A percentile compares a stretch with the other conserved stretches of the same genome.
These are phyloP conservation scores for Suillus cothurnatus DNA, from an alignment of 768 basidiomycete genomes.

Conservation along the genomic window DNA sequence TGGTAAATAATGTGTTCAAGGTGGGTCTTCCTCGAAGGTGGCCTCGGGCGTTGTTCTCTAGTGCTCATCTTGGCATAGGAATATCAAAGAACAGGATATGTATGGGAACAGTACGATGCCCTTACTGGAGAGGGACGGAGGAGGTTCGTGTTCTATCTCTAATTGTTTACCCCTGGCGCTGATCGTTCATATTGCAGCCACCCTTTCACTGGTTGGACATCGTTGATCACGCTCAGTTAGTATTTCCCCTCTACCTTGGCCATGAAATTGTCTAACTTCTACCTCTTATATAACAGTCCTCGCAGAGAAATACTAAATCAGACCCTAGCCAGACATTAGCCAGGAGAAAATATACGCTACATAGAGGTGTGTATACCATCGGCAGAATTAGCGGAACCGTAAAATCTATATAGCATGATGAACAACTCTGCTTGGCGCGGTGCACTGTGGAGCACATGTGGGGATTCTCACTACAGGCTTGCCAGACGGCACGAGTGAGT, in stretches of 20 bases:
- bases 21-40: slow-evolving; percentile 32
- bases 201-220: slow-evolving; percentile 98
- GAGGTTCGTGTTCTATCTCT: slow-evolving; percentile 54
- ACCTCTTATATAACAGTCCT: slow-evolving; percentile 45
- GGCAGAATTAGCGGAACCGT: not conserved
- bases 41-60: not conserved
- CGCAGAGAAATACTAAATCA: slow-evolving; percentile 63
- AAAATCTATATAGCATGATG: not conserved
- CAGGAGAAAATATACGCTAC: not conserved
- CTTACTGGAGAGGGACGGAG: slow-evolving; percentile 79
- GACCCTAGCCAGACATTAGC: not conserved
- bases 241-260: slow-evolving; percentile 16
- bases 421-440: not conserved
- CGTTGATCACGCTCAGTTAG: slow-evolving; percentile 85
- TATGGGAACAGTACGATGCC: slow-evolving; percentile 97
- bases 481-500: not conserved
- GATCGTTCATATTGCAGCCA: slow-evolving; percentile 52
- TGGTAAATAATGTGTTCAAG: slow-evolving; percentile 83
- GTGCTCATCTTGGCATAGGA: slow-evolving; percentile 51
- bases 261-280: slow-evolving; percentile 7
- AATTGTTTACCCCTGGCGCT: slow-evolving; percentile 12
- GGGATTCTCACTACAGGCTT: not conserved
- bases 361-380: not conserved
- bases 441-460: not conserved
- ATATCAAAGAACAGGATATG: slow-evolving; percentile 90